Evolutionary conservation across 495 filamentous ascomycete species (phyloP).

Genomic region (Choiromyces venosus): DNA sequence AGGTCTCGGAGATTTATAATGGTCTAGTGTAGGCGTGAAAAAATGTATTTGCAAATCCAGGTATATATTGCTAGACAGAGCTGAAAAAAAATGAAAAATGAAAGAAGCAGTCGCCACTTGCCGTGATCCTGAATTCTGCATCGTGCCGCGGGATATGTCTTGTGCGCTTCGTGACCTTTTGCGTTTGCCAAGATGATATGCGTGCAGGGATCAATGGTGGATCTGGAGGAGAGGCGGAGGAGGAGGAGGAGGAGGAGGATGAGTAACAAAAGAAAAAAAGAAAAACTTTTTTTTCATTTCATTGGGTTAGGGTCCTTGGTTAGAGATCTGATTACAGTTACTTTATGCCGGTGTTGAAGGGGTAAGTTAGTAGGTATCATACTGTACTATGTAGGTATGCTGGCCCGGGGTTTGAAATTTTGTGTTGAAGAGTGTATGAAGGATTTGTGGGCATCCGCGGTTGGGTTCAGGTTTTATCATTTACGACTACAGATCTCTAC

Average conservation of each 20-base stretch:
- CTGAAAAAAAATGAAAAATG: background rate
- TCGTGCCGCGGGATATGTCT: background rate
- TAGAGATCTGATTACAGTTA: background rate
- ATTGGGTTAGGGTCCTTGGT: background rate
- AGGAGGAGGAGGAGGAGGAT: no score
- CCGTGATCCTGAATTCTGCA: background rate
- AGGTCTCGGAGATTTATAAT: background rate
- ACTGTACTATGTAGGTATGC: background rate
- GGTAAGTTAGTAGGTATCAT: no score
- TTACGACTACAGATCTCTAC: background rate
- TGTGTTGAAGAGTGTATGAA: no score
- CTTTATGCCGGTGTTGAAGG: background rate
- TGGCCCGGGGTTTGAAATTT: no score
- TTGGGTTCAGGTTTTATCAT: background rate
- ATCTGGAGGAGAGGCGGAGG: background rate
- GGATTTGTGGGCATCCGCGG: background rate
- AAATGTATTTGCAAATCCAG: background rate
- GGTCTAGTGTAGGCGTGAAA: background rate
- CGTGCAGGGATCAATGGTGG: background rate
- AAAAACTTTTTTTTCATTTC: background rate
- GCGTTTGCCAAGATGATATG: background rate
- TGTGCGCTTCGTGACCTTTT: background rate
- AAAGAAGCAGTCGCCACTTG: background rate
- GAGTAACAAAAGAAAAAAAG: no score
- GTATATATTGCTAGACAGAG: background rate